These are phyloP conservation scores for Agaricus blazei DNA, from an alignment of 768 basidiomycete species.

Conservation along the genomic window DNA sequence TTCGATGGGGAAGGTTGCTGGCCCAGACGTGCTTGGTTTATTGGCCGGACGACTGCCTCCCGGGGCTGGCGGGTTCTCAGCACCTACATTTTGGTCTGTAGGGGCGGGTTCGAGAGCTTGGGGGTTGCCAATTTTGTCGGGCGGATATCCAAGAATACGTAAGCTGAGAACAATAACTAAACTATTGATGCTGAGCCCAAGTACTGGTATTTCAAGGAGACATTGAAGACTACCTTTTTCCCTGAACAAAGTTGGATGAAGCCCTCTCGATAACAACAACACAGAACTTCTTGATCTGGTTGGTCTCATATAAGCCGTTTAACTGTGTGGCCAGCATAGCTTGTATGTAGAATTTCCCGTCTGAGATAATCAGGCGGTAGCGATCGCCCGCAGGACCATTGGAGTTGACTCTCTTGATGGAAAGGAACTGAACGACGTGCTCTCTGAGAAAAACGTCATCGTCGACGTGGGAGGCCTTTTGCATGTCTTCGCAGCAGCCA, in stretches of 20 bases:
- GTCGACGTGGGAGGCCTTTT: constrained; percentile 34
- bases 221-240: constrained; percentile 58
- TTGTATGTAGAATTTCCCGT: constrained; percentile 82
- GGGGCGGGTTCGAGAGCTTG: constrained; percentile 27
- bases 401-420: constrained; percentile 68
- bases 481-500: constrained; percentile 51
- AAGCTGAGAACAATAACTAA: constrained; percentile 78
- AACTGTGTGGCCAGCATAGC: constrained; percentile 94
- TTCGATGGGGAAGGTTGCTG: constrained; percentile 74
- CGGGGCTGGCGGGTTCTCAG: constrained; percentile 13
- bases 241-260: constrained; percentile 80
- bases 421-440: constrained; percentile 74
- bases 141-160: constrained; percentile 44
- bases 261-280: constrained; percentile 69
- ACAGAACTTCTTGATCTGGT: constrained; percentile 57
- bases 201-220: not conserved
- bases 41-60: not conserved
- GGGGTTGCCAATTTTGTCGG: constrained; percentile 72
- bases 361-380: constrained; percentile 83
- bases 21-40: not conserved
- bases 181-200: constrained; percentile 30
- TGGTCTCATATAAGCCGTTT: constrained; percentile 66
- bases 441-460: constrained; percentile 36
- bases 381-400: constrained; percentile 37
- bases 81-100: constrained; percentile 15